Evolutionary conservation across 768 basidiomycete species (phyloP), one percentile per base, ranked within the genome.

Genomic region (Suillus tomentosus): DNA sequence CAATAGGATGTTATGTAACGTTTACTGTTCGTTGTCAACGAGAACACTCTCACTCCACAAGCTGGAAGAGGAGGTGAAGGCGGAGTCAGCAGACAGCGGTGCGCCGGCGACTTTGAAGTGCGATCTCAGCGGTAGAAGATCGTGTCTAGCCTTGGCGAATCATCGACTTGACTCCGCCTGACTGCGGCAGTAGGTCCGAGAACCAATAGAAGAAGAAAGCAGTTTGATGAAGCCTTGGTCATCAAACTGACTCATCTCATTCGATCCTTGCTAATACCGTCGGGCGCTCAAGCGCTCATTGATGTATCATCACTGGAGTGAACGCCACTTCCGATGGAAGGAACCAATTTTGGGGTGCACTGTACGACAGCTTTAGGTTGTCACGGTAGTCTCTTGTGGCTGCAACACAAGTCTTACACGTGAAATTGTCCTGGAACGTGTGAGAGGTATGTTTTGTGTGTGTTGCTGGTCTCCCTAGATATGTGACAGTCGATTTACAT

Each of bases 71-170:
- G 56, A 27, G 10, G 56, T 5, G 37, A 60, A 22, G 13, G 19
- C 14, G 7, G 27, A 58, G 14, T 60, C 61, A 62, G 24, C 27
- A 27, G 37, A 27, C 31, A 40, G 36, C 50, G 3, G 37, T 19
- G 37, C 37, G n/a, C n/a, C 42, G 37, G 22, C 5, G 10, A 61
- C n/a, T 54, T 22, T 13, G 48, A 48, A 14, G 48, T 61, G 60
- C 61, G 61, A 62, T 62, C 56, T 60, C 56, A 40, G 37, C 61
- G 61, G 61, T 17, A 5, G 7, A 59, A 53, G 61, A 62, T 57
- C 2, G 4, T 3, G 40, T 40, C 22, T 15, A 42, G 10, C 8
- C 24, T 58, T 58, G 24, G 57, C 57, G 51, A 19, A 34, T 11
- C 17, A 5, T 39, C 22, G 5, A 15, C 57, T 56, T 42, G n/a